A percentile compares a stretch with the other conserved stretches of the same genome.
phyloP scores from a whole-genome alignment of 2,329 filamentous ascomycete genomes.

The Hymenoscyphus occultus region DNA sequence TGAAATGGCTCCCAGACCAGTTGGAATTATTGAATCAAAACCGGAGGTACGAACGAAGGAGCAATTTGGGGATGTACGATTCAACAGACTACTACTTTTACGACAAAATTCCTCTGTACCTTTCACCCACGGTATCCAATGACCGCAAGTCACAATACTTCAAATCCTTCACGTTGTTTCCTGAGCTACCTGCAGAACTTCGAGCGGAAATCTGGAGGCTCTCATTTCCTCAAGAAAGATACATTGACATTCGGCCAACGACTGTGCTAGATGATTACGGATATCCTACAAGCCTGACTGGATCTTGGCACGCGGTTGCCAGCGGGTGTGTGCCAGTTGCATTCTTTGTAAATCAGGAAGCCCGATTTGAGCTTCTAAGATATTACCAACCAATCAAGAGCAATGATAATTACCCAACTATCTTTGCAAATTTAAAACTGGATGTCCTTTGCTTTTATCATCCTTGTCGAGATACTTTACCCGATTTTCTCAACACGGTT shows the following conservation, averaged over 20 bases:
- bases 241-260: neutral
- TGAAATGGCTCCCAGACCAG: neutral
- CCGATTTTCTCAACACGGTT: neutral
- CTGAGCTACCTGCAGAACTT: neutral
- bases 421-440: neutral
- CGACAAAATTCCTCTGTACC: neutral
- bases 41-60: neutral
- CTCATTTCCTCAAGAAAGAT: neutral
- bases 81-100: neutral
- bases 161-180: neutral
- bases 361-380: neutral
- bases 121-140: neutral
- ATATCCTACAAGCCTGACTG: neutral
- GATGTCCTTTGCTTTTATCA: neutral
- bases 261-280: neutral
- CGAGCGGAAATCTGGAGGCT: neutral
- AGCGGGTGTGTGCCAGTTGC: neutral
- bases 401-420: neutral
- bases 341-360: neutral
- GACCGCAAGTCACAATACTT: too few species aligned
- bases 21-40: neutral
- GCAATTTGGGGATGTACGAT: neutral
- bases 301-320: neutral
- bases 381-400: neutral
- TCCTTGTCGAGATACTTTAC: neutral